Conservation (phyloP, 2,329 filamentous ascomycete genomes). For the Fusarium domesticum region DNA sequence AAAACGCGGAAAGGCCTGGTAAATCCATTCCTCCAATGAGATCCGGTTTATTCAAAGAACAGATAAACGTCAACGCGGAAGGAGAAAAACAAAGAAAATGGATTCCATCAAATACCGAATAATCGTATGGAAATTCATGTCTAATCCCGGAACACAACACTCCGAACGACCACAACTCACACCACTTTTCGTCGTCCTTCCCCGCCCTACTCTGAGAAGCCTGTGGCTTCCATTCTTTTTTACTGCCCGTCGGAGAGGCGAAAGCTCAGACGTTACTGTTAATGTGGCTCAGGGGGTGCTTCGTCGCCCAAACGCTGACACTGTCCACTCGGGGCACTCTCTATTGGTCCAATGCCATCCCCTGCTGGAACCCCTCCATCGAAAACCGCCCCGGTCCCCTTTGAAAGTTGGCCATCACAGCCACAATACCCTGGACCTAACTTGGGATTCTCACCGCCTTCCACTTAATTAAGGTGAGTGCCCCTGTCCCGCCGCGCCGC, state of each 20-base stretch:
- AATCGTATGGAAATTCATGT: slow-evolving; percentile 27
- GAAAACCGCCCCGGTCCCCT: background rate
- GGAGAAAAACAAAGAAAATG: slow-evolving; percentile 1
- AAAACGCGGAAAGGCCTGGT: too few species aligned
- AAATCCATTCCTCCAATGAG: too few species aligned
- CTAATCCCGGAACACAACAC: slow-evolving; percentile 21
- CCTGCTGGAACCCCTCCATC: too few species aligned
- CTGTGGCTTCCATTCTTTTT: background rate
- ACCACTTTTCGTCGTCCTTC: slow-evolving; percentile 12
- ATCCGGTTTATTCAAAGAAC: too few species aligned
- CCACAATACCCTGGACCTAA: background rate
- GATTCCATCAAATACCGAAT: slow-evolving; percentile 25
- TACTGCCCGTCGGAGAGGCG: background rate
- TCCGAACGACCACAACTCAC: slow-evolving; percentile 26
- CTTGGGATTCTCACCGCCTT: background rate
- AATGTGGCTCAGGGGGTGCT: background rate
- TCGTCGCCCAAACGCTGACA: too few species aligned
- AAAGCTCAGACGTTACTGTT: background rate
- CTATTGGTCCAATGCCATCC: too few species aligned
- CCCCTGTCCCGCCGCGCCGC: background rate
- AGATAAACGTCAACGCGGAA: slow-evolving; percentile 7
- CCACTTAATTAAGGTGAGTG: background rate
- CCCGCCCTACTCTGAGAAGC: slow-evolving; percentile 19
- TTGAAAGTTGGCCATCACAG: too few species aligned
- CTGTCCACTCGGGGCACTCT: too few species aligned